Percentiles rank a stretch among this genome's conserved stretches.
Conservation (phyloP, 495 filamentous ascomycete genomes). For the Tirmania nivea region DNA sequence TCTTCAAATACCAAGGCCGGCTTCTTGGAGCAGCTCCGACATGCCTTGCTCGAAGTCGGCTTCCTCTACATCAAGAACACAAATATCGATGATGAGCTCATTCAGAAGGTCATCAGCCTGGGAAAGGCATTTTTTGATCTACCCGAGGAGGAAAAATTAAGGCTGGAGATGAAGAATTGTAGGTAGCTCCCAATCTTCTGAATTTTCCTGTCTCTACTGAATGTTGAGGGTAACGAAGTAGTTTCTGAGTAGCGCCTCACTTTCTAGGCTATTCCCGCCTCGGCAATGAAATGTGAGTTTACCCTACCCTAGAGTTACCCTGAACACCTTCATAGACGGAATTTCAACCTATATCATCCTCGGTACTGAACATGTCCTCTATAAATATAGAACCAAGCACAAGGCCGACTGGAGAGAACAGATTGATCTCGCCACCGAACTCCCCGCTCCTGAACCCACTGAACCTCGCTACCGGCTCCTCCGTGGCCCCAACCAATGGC, state of each 20-base stretch:
- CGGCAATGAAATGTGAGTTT: constrained; percentile 30
- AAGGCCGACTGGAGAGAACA: constrained; percentile 59
- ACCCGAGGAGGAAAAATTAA: constrained; percentile 51
- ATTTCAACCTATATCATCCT: background rate
- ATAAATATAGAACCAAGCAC: constrained; percentile 24
- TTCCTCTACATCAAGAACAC: constrained; percentile 83
- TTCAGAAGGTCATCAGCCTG: constrained; percentile 44
- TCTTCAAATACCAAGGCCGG: constrained; percentile 44
- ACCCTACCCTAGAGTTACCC: constrained; percentile 1
- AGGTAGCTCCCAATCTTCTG: constrained; percentile 28
- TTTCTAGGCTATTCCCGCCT: constrained; percentile 43
- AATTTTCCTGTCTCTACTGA: background rate
- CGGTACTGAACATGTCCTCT: background rate
- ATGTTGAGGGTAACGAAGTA: background rate
- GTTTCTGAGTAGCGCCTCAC: constrained; percentile 5
- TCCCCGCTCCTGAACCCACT: constrained; percentile 37
- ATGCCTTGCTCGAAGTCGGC: constrained; percentile 73
- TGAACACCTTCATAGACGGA: background rate
- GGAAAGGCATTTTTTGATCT: constrained; percentile 61
- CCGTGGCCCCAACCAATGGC: constrained; percentile 81
- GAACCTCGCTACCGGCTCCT: constrained; percentile 63
- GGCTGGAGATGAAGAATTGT: constrained; percentile 13
- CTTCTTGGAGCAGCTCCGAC: constrained; percentile 51
- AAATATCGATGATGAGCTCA: constrained; percentile 45
- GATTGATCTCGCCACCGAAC: constrained; percentile 67